These are phyloP conservation scores for Kickxella alabastrina DNA, from an alignment of 192 early-diverging fungal species.

Conservation along the genomic window DNA sequence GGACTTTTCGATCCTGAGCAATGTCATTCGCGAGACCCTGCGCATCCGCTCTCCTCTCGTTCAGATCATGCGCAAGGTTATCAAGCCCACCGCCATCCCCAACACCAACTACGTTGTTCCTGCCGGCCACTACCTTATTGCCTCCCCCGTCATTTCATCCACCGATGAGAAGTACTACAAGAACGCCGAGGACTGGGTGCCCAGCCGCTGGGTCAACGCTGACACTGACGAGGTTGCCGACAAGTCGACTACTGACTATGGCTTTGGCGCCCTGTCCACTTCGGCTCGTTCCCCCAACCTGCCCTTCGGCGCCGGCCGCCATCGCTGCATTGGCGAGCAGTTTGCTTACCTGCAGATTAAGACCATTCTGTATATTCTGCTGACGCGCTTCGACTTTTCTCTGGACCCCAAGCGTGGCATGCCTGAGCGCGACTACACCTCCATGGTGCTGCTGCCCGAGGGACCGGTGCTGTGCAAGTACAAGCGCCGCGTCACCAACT, in stretches of 20 bases:
- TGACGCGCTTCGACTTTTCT: conserved; percentile 73
- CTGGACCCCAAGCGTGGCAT: conserved; percentile 65
- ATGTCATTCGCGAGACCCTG: conserved; percentile 84
- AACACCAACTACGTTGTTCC: conserved; percentile 86
- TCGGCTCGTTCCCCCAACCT: conserved; percentile 79
- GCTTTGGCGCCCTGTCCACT: conserved; percentile 63
- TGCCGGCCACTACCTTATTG: conserved; percentile 82
- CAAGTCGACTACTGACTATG: conserved; percentile 64
- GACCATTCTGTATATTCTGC: conserved; percentile 78
- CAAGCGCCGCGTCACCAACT: conserved; percentile 19
- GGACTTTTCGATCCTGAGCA: conserved; percentile 71
- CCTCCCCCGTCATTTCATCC: conserved; percentile 75
- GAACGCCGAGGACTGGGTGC: conserved; percentile 77
- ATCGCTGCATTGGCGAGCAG: conserved; percentile 97
- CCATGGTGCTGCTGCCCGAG: conserved; percentile 86
- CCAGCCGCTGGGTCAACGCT: conserved; percentile 67
- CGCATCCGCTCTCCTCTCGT: conserved; percentile 93
- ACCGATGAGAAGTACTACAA: conserved; percentile 76
- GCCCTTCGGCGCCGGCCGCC: conserved; percentile 97
- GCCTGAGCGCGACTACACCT: conserved; percentile 83
- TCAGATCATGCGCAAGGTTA: conserved; percentile 90
- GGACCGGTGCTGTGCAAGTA: conserved; percentile 55
- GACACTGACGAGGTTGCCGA: conserved; percentile 55
- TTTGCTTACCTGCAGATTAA: conserved; percentile 97
- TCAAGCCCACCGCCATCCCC: conserved; percentile 61